Base-by-base conservation (phyloP, 2,329 filamentous ascomycete genomes). In the Talaromyces rugulosus region DNA sequence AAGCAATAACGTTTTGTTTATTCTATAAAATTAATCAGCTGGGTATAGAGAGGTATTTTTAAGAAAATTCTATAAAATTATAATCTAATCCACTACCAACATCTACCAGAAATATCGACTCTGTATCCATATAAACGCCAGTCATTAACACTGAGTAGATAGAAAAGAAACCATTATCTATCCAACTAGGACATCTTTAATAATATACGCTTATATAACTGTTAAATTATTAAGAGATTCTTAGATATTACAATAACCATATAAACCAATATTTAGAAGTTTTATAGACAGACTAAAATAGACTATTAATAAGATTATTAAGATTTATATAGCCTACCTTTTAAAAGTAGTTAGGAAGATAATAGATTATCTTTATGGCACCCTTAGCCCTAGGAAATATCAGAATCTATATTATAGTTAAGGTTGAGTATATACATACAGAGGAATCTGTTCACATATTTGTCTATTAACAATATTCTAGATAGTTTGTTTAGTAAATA, bases 401-500 rank as follows among this genome's bases (percentile, higher is more conserved):
- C 27, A 34, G 42, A 27, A 59, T 59, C 30, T 16, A 16, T 31
- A 59, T 36, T 51, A 8, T 23, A 34, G 31, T 36, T 12, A 18
- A 53, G 12, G n/a, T 60, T 52, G 28, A 1, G 33, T 11, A 34
- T 68, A 62, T 61, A 74, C 72, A 72, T 67, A 64, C 65, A 67
- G 0, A 67, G 65, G 56, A 71, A 72, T 3, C 69, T 66, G 27
- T 69, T 70, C 52, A 56, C 64, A 56, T 68, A 71, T 12, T 69
- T 66, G 2, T 65, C 62, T 1, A 69, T 56, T 11, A 55, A 56
- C 27, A 78, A 53, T 2, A 72, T 66, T 18, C 59, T 74, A 2
- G 73, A 67, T 57, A 75, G 71, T 36, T 71, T 71, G 16, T 68
- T 77, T 3, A 67, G 64, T 16, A 68, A 66, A 59, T 77, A 77